phyloP scores from a whole-genome alignment of 495 filamentous ascomycete genomes.

The Annulohypoxylon moriforme region DNA sequence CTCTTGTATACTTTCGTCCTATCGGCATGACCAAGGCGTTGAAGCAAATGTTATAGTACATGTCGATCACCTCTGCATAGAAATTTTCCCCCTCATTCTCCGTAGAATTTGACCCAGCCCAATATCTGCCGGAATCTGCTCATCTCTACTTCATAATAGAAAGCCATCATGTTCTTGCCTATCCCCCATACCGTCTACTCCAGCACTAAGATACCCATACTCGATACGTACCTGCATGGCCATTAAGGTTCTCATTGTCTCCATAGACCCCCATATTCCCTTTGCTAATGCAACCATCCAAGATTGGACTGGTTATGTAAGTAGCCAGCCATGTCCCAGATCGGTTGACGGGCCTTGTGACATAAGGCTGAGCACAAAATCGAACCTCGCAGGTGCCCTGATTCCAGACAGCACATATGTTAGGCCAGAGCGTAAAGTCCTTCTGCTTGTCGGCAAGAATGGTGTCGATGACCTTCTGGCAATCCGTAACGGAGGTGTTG shows the following conservation, averaged over 20 bases:
- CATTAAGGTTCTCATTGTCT: slow-evolving; percentile 45
- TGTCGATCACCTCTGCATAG: neutral
- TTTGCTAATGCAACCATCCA: slow-evolving; percentile 37
- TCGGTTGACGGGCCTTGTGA: slow-evolving; percentile 41
- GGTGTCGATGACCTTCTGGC: slow-evolving; percentile 42
- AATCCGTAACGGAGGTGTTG: slow-evolving; percentile 41
- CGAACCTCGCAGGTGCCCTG: slow-evolving; percentile 43
- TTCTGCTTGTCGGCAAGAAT: slow-evolving; percentile 37
- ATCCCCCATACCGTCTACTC: neutral
- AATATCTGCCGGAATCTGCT: neutral
- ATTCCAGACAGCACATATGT: slow-evolving; percentile 46
- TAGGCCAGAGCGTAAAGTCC: slow-evolving; percentile 38
- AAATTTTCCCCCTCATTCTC: neutral
- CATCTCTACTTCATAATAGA: slow-evolving; percentile 8
- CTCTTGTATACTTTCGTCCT: neutral
- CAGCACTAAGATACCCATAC: slow-evolving; percentile 32
- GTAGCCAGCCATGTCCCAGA: slow-evolving; percentile 43
- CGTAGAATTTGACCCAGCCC: neutral
- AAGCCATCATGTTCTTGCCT: neutral
- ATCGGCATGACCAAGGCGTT: neutral
- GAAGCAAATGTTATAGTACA: slow-evolving; percentile 11
- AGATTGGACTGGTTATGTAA: slow-evolving; percentile 39
- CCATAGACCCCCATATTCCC: slow-evolving; percentile 41
- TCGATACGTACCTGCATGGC: slow-evolving; percentile 46
- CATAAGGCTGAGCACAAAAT: slow-evolving; percentile 47